Percentiles rank a stretch among this genome's conserved stretches.
phyloP scores from a whole-genome alignment of 2,329 filamentous ascomycete genomes.

The Colletotrichum zoysiae region DNA sequence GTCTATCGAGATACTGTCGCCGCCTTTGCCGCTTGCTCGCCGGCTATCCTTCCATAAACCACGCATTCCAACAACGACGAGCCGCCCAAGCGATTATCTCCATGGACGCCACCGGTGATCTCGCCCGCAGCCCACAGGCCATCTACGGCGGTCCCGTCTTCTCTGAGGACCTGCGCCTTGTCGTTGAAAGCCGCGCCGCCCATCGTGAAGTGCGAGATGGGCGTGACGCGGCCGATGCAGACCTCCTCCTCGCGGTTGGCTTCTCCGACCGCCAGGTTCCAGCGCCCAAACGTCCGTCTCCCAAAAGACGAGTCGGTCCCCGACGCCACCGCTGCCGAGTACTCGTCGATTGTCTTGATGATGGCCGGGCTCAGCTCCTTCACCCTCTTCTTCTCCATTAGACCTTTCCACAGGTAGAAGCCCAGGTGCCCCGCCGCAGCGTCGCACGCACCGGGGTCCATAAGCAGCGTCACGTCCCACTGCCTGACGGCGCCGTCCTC shows the following conservation, averaged over 20 bases:
- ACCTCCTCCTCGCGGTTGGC: conserved; percentile 64
- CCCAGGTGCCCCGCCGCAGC: conserved; percentile 68
- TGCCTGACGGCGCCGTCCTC: conserved; percentile 56
- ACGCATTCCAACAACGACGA: conserved; percentile 73
- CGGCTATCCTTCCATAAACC: conserved; percentile 72
- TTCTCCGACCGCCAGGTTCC: conserved; percentile 61
- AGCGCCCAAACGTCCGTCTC: conserved; percentile 66
- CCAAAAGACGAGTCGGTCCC: conserved; percentile 59
- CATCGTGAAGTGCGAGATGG: conserved; percentile 76
- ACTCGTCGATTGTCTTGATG: conserved; percentile 61
- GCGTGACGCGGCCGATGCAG: conserved; percentile 71
- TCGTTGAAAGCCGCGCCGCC: conserved; percentile 71
- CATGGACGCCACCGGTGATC: conserved; percentile 74
- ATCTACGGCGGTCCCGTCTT: conserved; percentile 55
- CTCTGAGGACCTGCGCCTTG: conserved; percentile 63
- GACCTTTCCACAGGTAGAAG: conserved; percentile 73
- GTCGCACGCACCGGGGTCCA: conserved; percentile 69
- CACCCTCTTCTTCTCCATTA: conserved; percentile 69
- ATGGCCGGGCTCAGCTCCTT: conserved; percentile 58
- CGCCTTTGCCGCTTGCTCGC: conserved; percentile 57
- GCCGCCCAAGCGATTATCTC: conserved; percentile 72
- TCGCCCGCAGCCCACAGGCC: conserved; percentile 75
- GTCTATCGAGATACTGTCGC: not conserved
- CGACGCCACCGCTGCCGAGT: conserved; percentile 59
- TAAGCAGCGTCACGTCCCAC: conserved; percentile 69